Percentiles rank a stretch among this genome's conserved stretches.
These are phyloP conservation scores for Neltuma alba DNA, from an alignment of 306 rosid genomes.

Conservation along the genomic window DNA sequence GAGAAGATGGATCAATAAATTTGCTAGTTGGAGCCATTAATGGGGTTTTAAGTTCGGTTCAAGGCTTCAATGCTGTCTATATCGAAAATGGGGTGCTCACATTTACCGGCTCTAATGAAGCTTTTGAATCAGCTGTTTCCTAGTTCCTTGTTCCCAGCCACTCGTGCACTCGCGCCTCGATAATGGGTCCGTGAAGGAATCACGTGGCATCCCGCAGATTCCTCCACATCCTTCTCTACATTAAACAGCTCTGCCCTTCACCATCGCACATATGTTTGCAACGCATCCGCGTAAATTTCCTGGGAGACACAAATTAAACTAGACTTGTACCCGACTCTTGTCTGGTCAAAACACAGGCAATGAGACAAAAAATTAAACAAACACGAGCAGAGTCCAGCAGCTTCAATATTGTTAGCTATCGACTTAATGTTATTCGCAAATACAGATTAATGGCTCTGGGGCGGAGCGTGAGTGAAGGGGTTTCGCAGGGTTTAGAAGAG, in stretches of 20 bases:
- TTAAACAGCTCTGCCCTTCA: neutral
- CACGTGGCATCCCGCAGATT: constrained; percentile 43
- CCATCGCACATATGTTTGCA: neutral
- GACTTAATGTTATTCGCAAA: neutral
- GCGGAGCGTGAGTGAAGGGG: constrained; percentile 6
- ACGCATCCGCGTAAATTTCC: neutral
- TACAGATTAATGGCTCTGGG: neutral
- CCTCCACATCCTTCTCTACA: neutral
- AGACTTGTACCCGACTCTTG: neutral
- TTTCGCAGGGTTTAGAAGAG: constrained; percentile 25
- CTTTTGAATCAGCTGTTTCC: constrained; percentile 14
- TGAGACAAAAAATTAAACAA: constrained; percentile 11
- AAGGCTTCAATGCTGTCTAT: constrained; percentile 1
- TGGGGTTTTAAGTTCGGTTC: neutral
- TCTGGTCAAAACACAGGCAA: constrained; percentile 17
- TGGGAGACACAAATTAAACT: neutral
- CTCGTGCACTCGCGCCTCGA: constrained; percentile 17
- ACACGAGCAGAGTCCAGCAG: neutral
- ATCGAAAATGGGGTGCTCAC: constrained; percentile 7
- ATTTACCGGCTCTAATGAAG: constrained; percentile 12
- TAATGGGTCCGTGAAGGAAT: constrained; percentile 32
- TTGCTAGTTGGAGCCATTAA: constrained; percentile 21
- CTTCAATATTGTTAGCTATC: neutral
- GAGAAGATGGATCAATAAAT: constrained; percentile 11
- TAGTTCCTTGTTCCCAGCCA: constrained; percentile 9